Percentiles rank a stretch among this genome's conserved stretches.
These are phyloP conservation scores for Ascochyta rabiei DNA, from an alignment of 2,329 filamentous ascomycete genomes.

Conservation along the genomic window DNA sequence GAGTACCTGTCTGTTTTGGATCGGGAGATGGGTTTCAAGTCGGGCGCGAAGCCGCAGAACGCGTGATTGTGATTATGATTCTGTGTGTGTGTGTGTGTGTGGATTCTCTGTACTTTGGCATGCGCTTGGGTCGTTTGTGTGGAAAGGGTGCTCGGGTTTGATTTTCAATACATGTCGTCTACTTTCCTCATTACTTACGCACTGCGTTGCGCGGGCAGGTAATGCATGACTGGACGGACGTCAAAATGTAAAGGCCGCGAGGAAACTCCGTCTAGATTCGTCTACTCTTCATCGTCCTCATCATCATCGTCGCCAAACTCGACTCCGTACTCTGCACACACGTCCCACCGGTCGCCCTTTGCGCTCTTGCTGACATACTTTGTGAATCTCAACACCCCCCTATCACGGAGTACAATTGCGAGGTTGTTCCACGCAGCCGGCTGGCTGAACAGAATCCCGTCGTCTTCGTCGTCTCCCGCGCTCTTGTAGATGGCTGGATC, in stretches of 20 bases:
- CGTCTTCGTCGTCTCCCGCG: conserved; percentile 70
- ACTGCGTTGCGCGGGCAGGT: too few species aligned
- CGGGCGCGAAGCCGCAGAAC: conserved; percentile 23
- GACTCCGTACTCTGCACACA: conserved; percentile 79
- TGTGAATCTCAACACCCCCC: conserved; percentile 86
- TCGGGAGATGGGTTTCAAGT: conserved; percentile 30
- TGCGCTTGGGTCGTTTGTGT: background rate
- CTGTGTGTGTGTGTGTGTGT: too few species aligned
- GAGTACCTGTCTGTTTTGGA: conserved; percentile 37
- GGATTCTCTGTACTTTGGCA: too few species aligned
- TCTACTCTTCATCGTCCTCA: conserved; percentile 24
- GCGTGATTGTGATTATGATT: conserved; percentile 23
- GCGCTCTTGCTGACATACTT: conserved; percentile 90
- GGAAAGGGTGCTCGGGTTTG: too few species aligned
- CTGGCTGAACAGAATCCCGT: conserved; percentile 72
- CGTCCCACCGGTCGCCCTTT: conserved; percentile 89
- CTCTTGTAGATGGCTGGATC: conserved; percentile 83
- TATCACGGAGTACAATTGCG: conserved; percentile 86
- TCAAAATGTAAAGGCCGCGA: too few species aligned
- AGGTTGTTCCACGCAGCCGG: conserved; percentile 85
- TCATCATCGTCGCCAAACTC: conserved; percentile 60
- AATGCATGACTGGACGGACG: too few species aligned
- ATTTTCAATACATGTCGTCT: too few species aligned
- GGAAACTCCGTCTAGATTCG: background rate
- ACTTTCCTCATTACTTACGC: too few species aligned